Evolutionary conservation across 345 rosid species (phyloP), one percentile per base, ranked within the genome.

Genomic region (Eucalyptus regnans): DNA sequence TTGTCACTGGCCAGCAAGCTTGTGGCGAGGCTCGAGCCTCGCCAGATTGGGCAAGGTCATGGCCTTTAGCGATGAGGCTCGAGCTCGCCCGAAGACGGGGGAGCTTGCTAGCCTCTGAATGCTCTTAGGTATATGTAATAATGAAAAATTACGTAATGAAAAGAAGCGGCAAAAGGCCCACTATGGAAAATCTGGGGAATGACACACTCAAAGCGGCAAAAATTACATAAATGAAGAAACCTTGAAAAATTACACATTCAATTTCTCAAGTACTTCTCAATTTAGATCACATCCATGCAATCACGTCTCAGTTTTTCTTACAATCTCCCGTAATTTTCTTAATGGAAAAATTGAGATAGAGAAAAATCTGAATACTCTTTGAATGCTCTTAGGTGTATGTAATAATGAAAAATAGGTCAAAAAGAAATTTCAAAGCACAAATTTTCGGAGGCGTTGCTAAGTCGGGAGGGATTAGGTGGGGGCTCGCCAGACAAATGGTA

Each of bases 21-120:
- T 52, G 25, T 52, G 58, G 58, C 0, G 4, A 52, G 25, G 25
- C 25, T 52, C 25, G 0, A 52, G 10, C 25, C 25, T 20, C 0
- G 1, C 25, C 5, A 20, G 0, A 52, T 20, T 52, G 1, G 58
- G 25, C 2, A 20, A 52, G 25, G 58, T 1, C 1, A 0, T 52
- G 58, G 58, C 58, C 58, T 52, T 20, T 18, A 10, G 25, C 5
- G 5, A 52, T 52, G 58, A 52, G 58, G 10, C 4, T 52, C 1
- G 1, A 52, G 58, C 58, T 20, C 0, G 1, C 2, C 1, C 58
- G 0, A 52, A 20, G 10, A 52, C 4, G 2, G 58, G 58, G 8
- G 58, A 52, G 25, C 0, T 52, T 18, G 58, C 58, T 0, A 1
- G 10, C 25, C 56, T 52, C 7, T 52, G 56, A 52, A 52, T 0